Percentiles rank a stretch among this genome's conserved stretches.
Evolutionary conservation across 106 monocot genomes (phyloP).

Genomic region (Acorus gramineus): DNA sequence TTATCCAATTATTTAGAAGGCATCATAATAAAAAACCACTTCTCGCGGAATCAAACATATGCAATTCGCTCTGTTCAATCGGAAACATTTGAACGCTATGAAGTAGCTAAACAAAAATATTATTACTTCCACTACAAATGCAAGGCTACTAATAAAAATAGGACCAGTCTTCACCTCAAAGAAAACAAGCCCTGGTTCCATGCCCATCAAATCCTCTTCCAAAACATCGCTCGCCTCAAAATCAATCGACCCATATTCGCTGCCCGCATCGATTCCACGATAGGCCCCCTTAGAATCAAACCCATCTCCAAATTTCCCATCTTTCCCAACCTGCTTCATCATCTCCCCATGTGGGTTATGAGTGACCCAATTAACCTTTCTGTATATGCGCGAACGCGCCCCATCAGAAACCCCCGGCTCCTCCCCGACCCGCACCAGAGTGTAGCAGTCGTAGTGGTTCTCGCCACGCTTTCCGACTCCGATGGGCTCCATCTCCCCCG

Average conservation of each 20-base stretch:
- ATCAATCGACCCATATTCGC: conserved; percentile 53
- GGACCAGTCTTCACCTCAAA: conserved; percentile 60
- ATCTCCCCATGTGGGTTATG: conserved; percentile 73
- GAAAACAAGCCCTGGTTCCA: conserved; percentile 88
- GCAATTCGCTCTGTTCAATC: too few relatives aligned
- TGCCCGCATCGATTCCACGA: not conserved
- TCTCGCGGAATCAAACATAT: too few relatives aligned
- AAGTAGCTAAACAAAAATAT: too few relatives aligned
- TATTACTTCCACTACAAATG: too few relatives aligned
- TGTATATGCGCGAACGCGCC: conserved; percentile 20
- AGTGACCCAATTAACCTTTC: conserved; percentile 66
- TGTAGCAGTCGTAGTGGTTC: conserved; percentile 89
- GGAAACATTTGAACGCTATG: too few relatives aligned
- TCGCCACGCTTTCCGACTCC: conserved; percentile 54
- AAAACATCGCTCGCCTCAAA: conserved; percentile 42
- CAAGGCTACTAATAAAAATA: too few relatives aligned
- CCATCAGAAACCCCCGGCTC: conserved; percentile 9
- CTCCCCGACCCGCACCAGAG: conserved; percentile 60
- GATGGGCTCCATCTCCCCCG: conserved; percentile 85
- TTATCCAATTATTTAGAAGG: too few relatives aligned
- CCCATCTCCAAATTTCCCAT: conserved; percentile 3
- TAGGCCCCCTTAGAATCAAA: not conserved
- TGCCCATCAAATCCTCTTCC: conserved; percentile 67
- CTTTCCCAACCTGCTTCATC: conserved; percentile 6
- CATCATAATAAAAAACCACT: too few relatives aligned